Base-by-base conservation (phyloP, 2,329 filamentous ascomycete genomes). In the Aspergillus intermedius region DNA sequence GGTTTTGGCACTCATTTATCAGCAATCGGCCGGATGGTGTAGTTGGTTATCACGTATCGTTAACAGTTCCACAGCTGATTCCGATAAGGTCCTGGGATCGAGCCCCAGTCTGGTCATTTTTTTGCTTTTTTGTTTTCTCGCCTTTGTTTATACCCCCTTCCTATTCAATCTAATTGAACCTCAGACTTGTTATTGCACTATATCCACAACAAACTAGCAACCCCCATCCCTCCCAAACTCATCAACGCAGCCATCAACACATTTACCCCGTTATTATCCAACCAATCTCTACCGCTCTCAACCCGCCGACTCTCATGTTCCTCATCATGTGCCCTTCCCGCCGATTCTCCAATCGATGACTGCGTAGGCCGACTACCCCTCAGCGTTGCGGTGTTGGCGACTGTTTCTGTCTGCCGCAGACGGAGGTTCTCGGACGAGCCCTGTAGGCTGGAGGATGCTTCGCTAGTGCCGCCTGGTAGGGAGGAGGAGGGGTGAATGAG, bases 231-330 rank as follows among this genome's bases (percentile, higher is more conserved):
- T 4, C 84, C 81, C 15, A 90, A 55, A 64, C 88, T 95, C 80
- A 95, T 91, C 4, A 77, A 76, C 12, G 81, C 77, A 0, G 91
- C 91, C 91, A 96, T 97, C 49, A 91, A 67, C 49, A 96, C 81
- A 67, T 98, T 98, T 59, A 98, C 90, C 47, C 88, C 87, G 67
- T 98, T 98, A 68, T 98, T 98, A 68, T 95, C 90, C 49, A 98
- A 74, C 52, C 94, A 66, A 64, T 95, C 80, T 72, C 76, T 45
- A 64, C 82, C 89, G 57, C 75, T 86, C 69, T 87, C 82, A 5
- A 84, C 69, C 4, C 82, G 72, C 15, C 86, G 74, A 45, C 83
- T 84, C 51, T 84, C 79, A 59, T 75, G 76, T 48, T 76, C 52
- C 4, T 50, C 45, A 7, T 63, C 57, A 30, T 52, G 52, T 4